Conservation (phyloP, 176 grass and related monocot genomes). For the Oryza nivara region DNA sequence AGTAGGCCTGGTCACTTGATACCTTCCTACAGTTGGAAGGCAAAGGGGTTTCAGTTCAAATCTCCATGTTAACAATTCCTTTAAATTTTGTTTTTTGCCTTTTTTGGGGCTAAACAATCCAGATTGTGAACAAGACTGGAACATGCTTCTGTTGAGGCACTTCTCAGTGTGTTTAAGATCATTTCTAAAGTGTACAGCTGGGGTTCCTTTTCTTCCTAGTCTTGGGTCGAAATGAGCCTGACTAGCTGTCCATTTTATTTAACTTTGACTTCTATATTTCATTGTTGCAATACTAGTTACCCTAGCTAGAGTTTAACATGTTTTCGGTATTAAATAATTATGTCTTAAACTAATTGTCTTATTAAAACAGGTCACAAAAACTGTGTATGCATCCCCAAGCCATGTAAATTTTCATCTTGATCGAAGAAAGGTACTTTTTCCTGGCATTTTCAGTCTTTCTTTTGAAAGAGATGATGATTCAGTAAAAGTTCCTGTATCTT, state of each 20-base stretch:
- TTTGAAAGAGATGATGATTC: constrained; percentile 4
- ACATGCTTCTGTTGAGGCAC: neutral
- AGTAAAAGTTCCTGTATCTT: constrained; percentile 9
- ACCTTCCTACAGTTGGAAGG: too few relatives aligned
- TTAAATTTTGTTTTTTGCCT: neutral
- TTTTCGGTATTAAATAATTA: constrained; percentile 14
- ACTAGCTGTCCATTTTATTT: neutral
- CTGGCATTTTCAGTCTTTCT: neutral
- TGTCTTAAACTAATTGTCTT: neutral
- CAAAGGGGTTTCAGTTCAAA: too few relatives aligned
- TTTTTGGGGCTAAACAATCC: neutral
- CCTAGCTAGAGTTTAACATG: neutral
- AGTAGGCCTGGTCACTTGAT: too few relatives aligned
- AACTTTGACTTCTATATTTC: neutral
- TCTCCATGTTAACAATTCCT: neutral
- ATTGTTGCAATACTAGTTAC: neutral
- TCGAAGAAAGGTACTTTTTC: constrained; percentile 72
- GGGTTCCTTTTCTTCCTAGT: neutral
- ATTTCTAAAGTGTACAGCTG: neutral
- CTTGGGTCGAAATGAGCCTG: neutral
- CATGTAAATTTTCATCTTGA: constrained; percentile 96
- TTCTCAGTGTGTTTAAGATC: neutral
- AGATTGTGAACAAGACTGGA: neutral
- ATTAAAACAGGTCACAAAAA: constrained; percentile 79
- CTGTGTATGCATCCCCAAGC: constrained; percentile 96